Conservation (phyloP, 371 early-diverging fungal species). For the Rhizopus arrhizus region DNA sequence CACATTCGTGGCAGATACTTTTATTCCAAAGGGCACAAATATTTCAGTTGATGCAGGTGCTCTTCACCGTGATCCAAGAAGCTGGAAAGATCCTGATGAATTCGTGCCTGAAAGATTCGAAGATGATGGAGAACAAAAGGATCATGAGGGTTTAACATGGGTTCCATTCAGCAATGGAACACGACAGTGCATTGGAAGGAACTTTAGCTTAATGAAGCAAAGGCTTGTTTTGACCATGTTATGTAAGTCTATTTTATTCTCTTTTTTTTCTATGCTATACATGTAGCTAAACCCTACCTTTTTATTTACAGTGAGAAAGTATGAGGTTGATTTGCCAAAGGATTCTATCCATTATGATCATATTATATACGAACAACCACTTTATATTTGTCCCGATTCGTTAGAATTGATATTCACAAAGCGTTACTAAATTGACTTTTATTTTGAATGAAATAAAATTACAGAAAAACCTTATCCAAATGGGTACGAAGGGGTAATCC, state of each 20-base stretch:
- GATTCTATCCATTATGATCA: conserved; percentile 30
- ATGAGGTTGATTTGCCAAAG: conserved; percentile 26
- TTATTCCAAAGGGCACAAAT: conserved; percentile 47
- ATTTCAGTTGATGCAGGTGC: conserved; percentile 38
- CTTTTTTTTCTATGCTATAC: too few relatives aligned
- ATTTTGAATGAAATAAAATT: too few relatives aligned
- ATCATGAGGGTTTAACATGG: conserved; percentile 19
- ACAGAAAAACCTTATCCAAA: too few relatives aligned
- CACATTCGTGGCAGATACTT: conserved; percentile 27
- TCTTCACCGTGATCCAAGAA: conserved; percentile 31
- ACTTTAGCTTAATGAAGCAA: conserved; percentile 35
- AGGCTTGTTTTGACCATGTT: conserved; percentile 31
- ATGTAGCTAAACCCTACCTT: background rate
- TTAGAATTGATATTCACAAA: conserved; percentile 19
- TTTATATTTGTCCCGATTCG: conserved; percentile 15
- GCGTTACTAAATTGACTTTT: conserved; percentile 11
- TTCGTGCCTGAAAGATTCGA: conserved; percentile 34
- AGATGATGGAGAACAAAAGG: conserved; percentile 6
- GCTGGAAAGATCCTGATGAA: conserved; percentile 25
- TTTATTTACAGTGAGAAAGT: conserved; percentile 28
- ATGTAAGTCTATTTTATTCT: conserved; percentile 16
- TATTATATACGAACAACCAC: conserved; percentile 14
- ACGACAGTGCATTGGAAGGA: conserved; percentile 38
- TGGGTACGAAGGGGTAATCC: too few relatives aligned
- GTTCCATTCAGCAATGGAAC: conserved; percentile 39